A percentile compares a stretch with the other conserved stretches of the same genome.
Conservation (phyloP, 768 basidiomycete genomes). For the Pleurotus ostreatus region DNA sequence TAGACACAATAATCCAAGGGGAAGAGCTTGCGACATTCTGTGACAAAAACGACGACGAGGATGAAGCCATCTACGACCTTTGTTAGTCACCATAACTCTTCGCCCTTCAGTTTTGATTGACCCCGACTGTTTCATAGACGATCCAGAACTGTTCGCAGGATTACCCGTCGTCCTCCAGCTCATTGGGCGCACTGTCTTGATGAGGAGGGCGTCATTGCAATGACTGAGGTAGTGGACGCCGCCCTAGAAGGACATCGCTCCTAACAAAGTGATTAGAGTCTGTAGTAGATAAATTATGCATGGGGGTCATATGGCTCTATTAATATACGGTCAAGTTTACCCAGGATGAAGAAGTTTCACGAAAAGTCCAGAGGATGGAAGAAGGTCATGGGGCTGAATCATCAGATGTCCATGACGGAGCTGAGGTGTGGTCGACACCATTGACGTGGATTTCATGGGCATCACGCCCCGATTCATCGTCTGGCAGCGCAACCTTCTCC, state of each 20-base stretch:
- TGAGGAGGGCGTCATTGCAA: slow-evolving; percentile 69
- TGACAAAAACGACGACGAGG: too few relatives aligned
- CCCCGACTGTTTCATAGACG: slow-evolving; percentile 33
- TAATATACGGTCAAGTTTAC: neutral
- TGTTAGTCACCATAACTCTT: slow-evolving; percentile 37
- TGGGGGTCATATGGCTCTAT: neutral
- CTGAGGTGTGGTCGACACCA: neutral
- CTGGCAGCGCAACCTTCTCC: slow-evolving; percentile 33
- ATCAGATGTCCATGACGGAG: neutral
- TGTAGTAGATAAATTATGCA: neutral
- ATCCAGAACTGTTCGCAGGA: slow-evolving; percentile 50
- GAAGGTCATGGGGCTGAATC: neutral
- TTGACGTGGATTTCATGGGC: slow-evolving; percentile 1
- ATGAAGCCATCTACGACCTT: slow-evolving; percentile 38
- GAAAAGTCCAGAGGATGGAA: neutral
- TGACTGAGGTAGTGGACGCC: slow-evolving; percentile 61
- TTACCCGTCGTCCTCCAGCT: slow-evolving; percentile 66
- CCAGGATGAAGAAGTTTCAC: too few relatives aligned
- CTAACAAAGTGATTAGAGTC: neutral
- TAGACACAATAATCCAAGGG: too few relatives aligned
- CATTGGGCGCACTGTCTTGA: slow-evolving; percentile 61
- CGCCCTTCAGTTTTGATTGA: neutral
- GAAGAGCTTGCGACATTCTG: too few relatives aligned
- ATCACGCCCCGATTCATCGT: slow-evolving; percentile 25
- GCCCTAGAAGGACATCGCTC: slow-evolving; percentile 34